Evolutionary conservation across 371 early-diverging fungal species (phyloP).

Genomic region (Conidiobolus incongruus): DNA sequence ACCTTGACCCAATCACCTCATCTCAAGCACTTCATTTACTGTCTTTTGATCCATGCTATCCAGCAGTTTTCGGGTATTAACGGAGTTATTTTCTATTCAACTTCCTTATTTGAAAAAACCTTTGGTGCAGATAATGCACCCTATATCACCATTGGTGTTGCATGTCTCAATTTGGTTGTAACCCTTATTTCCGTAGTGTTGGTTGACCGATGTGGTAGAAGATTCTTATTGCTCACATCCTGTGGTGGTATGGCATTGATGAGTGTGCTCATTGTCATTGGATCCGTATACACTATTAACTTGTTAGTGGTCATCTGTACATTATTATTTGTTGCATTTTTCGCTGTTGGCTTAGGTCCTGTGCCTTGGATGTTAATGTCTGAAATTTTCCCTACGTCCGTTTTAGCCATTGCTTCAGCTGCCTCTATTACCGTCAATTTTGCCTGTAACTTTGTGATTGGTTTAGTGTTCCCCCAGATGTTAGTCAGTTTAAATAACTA

Average conservation of each 20-base stretch:
- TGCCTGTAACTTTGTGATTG: constrained; percentile 30
- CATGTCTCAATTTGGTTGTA: constrained; percentile 30
- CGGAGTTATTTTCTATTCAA: constrained; percentile 43
- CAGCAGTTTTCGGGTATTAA: constrained; percentile 43
- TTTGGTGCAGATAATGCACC: constrained; percentile 26
- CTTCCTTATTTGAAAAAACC: constrained; percentile 33
- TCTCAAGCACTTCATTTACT: constrained; percentile 19
- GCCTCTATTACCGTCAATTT: constrained; percentile 35
- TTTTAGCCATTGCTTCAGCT: constrained; percentile 34
- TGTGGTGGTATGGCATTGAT: constrained; percentile 27
- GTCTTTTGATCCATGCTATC: constrained; percentile 25
- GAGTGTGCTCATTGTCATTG: constrained; percentile 22
- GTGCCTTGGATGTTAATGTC: constrained; percentile 37
- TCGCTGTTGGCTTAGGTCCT: constrained; percentile 37
- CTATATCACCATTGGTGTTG: constrained; percentile 26
- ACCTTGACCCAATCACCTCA: background rate
- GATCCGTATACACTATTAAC: constrained; percentile 27
- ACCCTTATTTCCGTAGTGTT: constrained; percentile 23
- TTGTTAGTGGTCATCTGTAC: constrained; percentile 16
- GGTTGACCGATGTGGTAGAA: constrained; percentile 29
- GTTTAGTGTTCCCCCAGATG: constrained; percentile 28
- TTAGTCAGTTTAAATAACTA: constrained; percentile 28
- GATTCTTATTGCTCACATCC: constrained; percentile 29
- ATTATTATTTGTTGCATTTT: constrained; percentile 31
- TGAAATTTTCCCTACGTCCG: constrained; percentile 28